Evolutionary conservation across 2,329 filamentous ascomycete genomes (phyloP).

Genomic region (Neocucurbitaria cava): DNA sequence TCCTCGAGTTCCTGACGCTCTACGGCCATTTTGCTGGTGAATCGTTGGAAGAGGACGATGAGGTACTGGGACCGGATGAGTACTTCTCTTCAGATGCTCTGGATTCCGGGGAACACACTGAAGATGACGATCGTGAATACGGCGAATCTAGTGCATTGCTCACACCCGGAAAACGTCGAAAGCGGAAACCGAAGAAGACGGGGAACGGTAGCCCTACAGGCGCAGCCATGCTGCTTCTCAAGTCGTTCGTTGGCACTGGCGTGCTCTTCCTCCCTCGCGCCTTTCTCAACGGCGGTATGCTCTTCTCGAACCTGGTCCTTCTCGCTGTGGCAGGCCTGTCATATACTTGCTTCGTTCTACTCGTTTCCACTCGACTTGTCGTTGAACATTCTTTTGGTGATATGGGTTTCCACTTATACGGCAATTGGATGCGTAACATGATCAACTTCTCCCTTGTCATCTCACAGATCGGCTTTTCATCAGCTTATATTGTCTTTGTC

Average conservation of each 20-base stretch:
- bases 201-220: slow-evolving; percentile 81
- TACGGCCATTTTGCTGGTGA: slow-evolving; percentile 99
- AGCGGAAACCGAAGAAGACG: slow-evolving; percentile 78
- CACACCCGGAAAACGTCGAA: slow-evolving; percentile 70
- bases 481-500: slow-evolving; percentile 96
- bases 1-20: slow-evolving; percentile 92
- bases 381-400: slow-evolving; percentile 97
- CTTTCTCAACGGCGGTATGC: slow-evolving; percentile 95
- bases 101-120: slow-evolving; percentile 60
- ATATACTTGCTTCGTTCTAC: slow-evolving; percentile 96
- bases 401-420: slow-evolving; percentile 91
- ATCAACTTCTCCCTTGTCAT: slow-evolving; percentile 93
- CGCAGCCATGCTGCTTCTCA: slow-evolving; percentile 84
- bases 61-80: slow-evolving; percentile 83
- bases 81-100: slow-evolving; percentile 85
- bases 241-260: slow-evolving; percentile 97
- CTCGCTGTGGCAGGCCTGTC: slow-evolving; percentile 83
- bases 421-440: slow-evolving; percentile 84
- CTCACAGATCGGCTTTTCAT: slow-evolving; percentile 93
- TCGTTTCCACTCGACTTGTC: slow-evolving; percentile 84
- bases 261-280: slow-evolving; percentile 92
- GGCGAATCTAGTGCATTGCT: slow-evolving; percentile 88
- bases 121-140: slow-evolving; percentile 72
- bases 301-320: slow-evolving; percentile 94
- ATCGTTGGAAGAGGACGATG: slow-evolving; percentile 94